phyloP scores from a whole-genome alignment of 306 rosid species.

The Rubus parviflorus region DNA sequence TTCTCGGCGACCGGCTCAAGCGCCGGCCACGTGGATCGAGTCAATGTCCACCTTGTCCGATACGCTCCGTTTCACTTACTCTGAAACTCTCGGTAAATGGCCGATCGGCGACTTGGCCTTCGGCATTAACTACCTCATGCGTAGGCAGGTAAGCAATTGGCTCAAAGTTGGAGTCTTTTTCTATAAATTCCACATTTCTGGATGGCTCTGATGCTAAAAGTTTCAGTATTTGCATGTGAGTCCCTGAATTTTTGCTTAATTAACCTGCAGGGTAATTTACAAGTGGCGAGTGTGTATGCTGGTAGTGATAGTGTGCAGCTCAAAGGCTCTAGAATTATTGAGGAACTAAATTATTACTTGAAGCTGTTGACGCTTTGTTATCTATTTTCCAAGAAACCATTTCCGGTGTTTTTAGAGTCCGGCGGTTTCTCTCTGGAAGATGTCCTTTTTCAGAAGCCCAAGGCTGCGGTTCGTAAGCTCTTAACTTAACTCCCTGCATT shows the following conservation, averaged over 20 bases:
- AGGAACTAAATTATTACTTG: conserved; percentile 61
- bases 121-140: conserved; percentile 88
- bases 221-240: neutral
- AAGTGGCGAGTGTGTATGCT: conserved; percentile 89
- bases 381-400: conserved; percentile 87
- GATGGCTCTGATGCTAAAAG: neutral
- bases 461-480: conserved; percentile 75
- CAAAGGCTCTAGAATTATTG: conserved; percentile 67
- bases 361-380: conserved; percentile 75
- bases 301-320: conserved; percentile 70
- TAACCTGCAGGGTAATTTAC: conserved; percentile 70
- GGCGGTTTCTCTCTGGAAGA: conserved; percentile 73
- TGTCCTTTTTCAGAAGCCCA: conserved; percentile 89
- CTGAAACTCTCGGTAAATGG: conserved; percentile 95
- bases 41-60: conserved; percentile 76
- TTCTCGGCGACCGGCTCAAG: conserved; percentile 89
- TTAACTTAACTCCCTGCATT: neutral
- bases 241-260: neutral
- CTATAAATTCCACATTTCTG: neutral
- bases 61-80: conserved; percentile 81
- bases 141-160: conserved; percentile 68
- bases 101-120: conserved; percentile 98
- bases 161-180: neutral
- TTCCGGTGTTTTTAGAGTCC: conserved; percentile 85
- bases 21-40: conserved; percentile 87